Base-by-base conservation (phyloP, 2,329 filamentous ascomycete species). In the Hypoxylon sp. region DNA sequence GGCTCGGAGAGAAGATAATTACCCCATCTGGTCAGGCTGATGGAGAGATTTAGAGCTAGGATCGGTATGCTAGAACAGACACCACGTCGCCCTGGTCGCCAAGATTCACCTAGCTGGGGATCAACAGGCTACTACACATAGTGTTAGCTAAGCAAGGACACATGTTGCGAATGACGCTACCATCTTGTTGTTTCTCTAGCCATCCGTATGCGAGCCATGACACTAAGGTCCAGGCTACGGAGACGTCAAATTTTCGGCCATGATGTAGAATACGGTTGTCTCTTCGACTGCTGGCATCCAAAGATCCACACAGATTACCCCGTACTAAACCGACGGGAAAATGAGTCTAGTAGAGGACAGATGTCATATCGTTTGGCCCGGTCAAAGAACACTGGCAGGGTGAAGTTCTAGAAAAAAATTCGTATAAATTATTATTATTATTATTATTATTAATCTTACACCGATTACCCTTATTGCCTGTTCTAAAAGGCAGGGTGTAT, bases 101-200 rank as follows among this genome's bases (percentile, higher is more conserved):
- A 53, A 46, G 30, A 62, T 65, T 68, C 63, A 45, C 56, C 58
- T 46, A 45, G 24, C 46, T 45, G 32, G 50, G 61, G 53, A 28
- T 40, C 24, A 44, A 36, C 49, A 64, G 61, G 55, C 64, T 67
- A 55, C 62, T 65, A 55, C 40, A 46, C 28, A 44, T 26, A 40
- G 40, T 18, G 18, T 64, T 60, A 60, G 48, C 48, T 61, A 63
- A 58, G 24, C 24, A 40, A 18, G 56, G 46, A 52, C 6, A 12
- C 8, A 63, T 68, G 63, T 30, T 61, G 65, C 65, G 58, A 65
- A 44, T 44, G 40, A 49, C 20, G 54, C 20, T 32, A n/a, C 14
- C 32, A 50, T 66, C 18, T 2, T 30, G 14, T 24, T 26, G 20
- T 44, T 24, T 51, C n/a, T 60, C 40, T 26, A 26, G 22, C 38